A percentile compares a stretch with the other conserved stretches of the same genome.
These are phyloP conservation scores for Fusarium siculi DNA, from an alignment of 2,329 filamentous ascomycete genomes.

Conservation along the genomic window DNA sequence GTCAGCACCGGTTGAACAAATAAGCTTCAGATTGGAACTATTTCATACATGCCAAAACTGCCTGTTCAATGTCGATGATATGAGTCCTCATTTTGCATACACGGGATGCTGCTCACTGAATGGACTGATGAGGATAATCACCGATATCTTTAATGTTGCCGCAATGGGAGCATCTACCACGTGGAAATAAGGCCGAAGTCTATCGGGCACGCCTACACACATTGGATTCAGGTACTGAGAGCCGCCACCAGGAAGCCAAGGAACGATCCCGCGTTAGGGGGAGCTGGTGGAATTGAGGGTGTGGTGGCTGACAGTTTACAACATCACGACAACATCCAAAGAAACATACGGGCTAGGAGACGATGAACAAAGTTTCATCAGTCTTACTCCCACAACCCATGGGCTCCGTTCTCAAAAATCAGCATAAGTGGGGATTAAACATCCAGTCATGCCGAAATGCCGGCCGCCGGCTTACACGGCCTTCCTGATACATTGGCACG, in stretches of 20 bases:
- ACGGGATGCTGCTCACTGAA: background rate
- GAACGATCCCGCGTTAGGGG: background rate
- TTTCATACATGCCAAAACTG: background rate
- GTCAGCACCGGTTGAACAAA: background rate
- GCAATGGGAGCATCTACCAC: background rate
- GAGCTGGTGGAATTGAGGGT: background rate
- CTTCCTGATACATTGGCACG: background rate
- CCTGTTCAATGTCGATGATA: background rate
- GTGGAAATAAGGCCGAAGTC: background rate
- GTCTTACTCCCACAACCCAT: background rate
- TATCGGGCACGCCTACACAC: background rate
- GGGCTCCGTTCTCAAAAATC: background rate
- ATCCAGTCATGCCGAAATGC: background rate
- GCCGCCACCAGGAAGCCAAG: background rate
- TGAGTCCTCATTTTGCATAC: constrained; percentile 1
- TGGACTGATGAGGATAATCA: background rate
- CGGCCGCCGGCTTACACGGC: background rate
- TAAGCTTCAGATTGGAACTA: background rate
- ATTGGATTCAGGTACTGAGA: background rate
- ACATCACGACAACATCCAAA: background rate
- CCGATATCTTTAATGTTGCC: background rate
- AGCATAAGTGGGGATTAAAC: background rate
- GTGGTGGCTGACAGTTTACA: background rate
- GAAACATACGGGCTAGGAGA: background rate
- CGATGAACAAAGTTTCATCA: background rate